A percentile compares a stretch with the other conserved stretches of the same genome.
Conservation (phyloP, 2,329 filamentous ascomycete species). For the Leptographium radiaticola region DNA sequence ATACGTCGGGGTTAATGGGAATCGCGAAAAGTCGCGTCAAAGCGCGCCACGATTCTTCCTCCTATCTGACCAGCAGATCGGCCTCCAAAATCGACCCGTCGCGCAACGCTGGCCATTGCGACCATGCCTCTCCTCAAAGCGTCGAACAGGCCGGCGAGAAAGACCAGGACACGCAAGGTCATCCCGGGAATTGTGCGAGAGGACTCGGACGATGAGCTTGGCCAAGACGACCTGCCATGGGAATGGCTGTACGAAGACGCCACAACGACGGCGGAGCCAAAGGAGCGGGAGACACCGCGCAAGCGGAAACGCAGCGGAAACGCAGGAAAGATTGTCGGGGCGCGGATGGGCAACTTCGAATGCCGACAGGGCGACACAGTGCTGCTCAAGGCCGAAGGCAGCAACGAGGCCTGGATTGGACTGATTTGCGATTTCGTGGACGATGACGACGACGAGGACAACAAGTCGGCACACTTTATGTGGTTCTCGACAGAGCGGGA, state of each 20-base stretch:
- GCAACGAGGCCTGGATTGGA: constrained; percentile 83
- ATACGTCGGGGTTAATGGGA: constrained; percentile 3
- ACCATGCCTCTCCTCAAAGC: constrained; percentile 9
- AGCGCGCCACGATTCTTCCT: neutral
- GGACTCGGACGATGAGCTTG: constrained; percentile 81
- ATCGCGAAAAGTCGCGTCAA: constrained; percentile 8
- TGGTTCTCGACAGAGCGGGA: constrained; percentile 94
- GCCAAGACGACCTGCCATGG: constrained; percentile 59
- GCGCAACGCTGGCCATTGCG: neutral
- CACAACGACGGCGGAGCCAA: constrained; percentile 4
- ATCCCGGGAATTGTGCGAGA: constrained; percentile 52
- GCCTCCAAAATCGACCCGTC: neutral
- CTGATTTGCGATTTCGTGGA: constrained; percentile 75
- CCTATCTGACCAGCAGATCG: neutral
- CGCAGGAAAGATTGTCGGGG: constrained; percentile 56
- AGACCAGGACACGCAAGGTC: constrained; percentile 7
- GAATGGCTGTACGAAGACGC: constrained; percentile 59
- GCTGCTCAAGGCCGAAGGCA: constrained; percentile 74
- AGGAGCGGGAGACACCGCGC: neutral
- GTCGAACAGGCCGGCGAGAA: constrained; percentile 1
- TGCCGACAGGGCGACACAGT: constrained; percentile 75
- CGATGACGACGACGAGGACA: constrained; percentile 51
- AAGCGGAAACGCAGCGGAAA: constrained; percentile 21
- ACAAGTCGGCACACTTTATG: constrained; percentile 79
- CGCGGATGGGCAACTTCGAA: constrained; percentile 67